These are phyloP conservation scores for Chlamydomonas reinhardtii DNA, from an alignment of 163 green algal genomes.

Conservation along the genomic window DNA sequence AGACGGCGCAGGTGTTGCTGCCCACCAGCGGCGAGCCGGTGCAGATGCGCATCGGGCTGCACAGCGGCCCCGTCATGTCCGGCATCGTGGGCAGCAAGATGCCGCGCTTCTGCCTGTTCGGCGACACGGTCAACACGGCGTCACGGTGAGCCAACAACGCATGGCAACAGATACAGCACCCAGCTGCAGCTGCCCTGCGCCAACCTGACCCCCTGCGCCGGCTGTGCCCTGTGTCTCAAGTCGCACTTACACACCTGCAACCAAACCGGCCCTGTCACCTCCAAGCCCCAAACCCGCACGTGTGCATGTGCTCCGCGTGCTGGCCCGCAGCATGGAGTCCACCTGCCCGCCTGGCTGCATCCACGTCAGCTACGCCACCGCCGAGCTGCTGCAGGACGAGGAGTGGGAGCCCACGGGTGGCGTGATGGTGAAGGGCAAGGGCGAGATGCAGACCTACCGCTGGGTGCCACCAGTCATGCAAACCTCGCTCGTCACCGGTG, in stretches of 20 bases:
- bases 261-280: no score
- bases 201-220: no score
- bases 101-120: conserved; percentile 60
- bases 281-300: neutral
- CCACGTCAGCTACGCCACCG: conserved; percentile 15
- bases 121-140: conserved; percentile 45
- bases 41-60: conserved; percentile 33
- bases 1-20: conserved; percentile 30
- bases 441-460: conserved; percentile 41
- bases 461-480: neutral
- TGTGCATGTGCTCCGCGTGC: neutral
- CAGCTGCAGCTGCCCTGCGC: no score
- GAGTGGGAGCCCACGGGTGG: conserved; percentile 18
- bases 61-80: conserved; percentile 41
- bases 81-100: conserved; percentile 49
- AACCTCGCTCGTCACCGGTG: no score
- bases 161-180: no score
- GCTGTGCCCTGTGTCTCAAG: no score
- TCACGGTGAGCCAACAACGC: neutral
- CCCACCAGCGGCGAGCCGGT: conserved; percentile 29
- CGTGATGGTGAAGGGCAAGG: conserved; percentile 57
- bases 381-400: conserved; percentile 9
- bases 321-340: conserved; percentile 37
- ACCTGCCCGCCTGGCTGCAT: conserved; percentile 34
- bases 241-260: no score